Evolutionary conservation across 2,329 filamentous ascomycete species (phyloP).

Genomic region (Fusarium sp.): DNA sequence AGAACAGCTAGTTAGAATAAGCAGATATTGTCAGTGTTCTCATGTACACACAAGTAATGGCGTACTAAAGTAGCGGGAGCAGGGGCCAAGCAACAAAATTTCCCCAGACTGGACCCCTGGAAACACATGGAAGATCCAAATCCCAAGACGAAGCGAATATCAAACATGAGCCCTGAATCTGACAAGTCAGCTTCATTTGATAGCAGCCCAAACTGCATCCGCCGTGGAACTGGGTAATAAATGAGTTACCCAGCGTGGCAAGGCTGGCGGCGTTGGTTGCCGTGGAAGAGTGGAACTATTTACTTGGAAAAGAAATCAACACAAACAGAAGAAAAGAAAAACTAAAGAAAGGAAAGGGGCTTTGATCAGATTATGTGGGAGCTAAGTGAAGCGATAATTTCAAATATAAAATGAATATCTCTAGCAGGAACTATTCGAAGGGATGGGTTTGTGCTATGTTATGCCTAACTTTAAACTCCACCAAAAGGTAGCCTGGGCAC

Average conservation of each 20-base stretch:
- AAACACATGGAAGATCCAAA: slow-evolving; percentile 19
- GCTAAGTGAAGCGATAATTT: slow-evolving; percentile 8
- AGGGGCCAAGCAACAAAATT: not conserved
- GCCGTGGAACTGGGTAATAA: slow-evolving; percentile 29
- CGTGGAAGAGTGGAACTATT: slow-evolving; percentile 41
- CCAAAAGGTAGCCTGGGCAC: slow-evolving; percentile 3
- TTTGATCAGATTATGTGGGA: slow-evolving; percentile 13
- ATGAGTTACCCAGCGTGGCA: slow-evolving; percentile 39
- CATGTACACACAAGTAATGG: not conserved
- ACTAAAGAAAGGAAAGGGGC: slow-evolving; percentile 17
- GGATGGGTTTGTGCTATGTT: slow-evolving; percentile 3
- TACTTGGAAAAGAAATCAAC: slow-evolving; percentile 31
- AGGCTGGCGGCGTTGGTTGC: slow-evolving; percentile 37
- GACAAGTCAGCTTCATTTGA: slow-evolving; percentile 24
- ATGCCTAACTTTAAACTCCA: not conserved
- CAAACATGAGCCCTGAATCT: slow-evolving; percentile 13
- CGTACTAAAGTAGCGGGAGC: slow-evolving; percentile 1
- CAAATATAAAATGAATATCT: slow-evolving; percentile 9
- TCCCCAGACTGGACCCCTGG: slow-evolving; percentile 32
- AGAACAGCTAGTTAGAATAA: not conserved
- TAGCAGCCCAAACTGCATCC: slow-evolving; percentile 20
- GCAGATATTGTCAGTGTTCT: not conserved
- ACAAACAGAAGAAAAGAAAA: slow-evolving; percentile 35
- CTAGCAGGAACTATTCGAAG: not conserved
- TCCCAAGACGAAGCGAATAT: slow-evolving; percentile 6